Evolutionary conservation across 129 eudicot genomes (phyloP).

Genomic region (Calendula officinalis): DNA sequence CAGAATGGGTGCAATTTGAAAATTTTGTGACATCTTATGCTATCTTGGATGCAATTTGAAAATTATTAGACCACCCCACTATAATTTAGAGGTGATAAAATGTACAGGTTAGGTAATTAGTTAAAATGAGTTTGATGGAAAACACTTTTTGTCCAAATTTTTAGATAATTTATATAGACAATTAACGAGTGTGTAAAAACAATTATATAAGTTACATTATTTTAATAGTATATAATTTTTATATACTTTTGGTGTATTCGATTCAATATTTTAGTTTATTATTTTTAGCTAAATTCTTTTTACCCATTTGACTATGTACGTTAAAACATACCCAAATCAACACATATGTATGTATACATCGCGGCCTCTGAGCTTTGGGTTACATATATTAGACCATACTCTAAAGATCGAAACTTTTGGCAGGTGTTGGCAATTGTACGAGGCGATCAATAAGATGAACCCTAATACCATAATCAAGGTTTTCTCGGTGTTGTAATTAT

Average conservation of each 20-base stretch:
- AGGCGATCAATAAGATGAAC: conserved; percentile 29
- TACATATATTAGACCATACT: not conserved
- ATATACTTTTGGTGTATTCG: too few relatives aligned
- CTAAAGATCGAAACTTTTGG: conserved; percentile 8
- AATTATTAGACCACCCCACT: not conserved
- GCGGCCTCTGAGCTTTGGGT: not conserved
- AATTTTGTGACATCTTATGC: not conserved
- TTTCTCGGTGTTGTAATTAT: not conserved
- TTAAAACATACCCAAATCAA: not conserved
- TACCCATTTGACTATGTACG: too few relatives aligned
- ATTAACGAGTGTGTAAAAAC: too few relatives aligned
- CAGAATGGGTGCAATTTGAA: not conserved
- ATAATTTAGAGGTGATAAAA: too few relatives aligned
- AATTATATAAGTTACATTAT: too few relatives aligned
- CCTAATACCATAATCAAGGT: not conserved
- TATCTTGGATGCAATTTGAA: not conserved
- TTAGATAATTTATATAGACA: too few relatives aligned
- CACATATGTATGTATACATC: not conserved
- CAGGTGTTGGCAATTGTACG: conserved; percentile 45
- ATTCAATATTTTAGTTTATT: too few relatives aligned
- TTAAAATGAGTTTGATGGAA: not conserved
- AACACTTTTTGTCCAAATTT: too few relatives aligned
- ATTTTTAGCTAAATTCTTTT: too few relatives aligned
- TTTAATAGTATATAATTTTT: too few relatives aligned
- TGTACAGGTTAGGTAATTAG: not conserved